Percentiles rank a stretch among this genome's conserved stretches.
phyloP scores from a whole-genome alignment of 257 asterid genomes.

The Petunia axillaris region DNA sequence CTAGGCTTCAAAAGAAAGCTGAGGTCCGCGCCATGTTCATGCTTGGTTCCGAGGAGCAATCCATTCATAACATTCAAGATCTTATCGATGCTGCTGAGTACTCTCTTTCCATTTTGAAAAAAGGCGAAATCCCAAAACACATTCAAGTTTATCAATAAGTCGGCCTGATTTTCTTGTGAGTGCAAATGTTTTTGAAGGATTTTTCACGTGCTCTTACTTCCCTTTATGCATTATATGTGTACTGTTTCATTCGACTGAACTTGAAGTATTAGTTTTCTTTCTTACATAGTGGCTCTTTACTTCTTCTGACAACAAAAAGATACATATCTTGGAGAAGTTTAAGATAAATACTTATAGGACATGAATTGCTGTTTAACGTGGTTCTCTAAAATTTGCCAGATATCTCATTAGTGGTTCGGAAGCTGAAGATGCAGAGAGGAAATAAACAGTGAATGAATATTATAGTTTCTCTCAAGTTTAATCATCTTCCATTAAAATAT shows the following conservation, averaged over 20 bases:
- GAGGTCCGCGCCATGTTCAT: slow-evolving; percentile 75
- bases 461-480: neutral
- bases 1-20: slow-evolving; percentile 72
- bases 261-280: slow-evolving; percentile 15
- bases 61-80: slow-evolving; percentile 80
- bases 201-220: neutral
- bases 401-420: neutral
- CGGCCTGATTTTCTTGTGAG: slow-evolving; percentile 16
- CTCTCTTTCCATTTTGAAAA: slow-evolving; percentile 64
- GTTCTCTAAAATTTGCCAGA: neutral
- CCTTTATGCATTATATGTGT: neutral
- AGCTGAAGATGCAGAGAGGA: neutral
- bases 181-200: neutral
- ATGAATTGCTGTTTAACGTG: neutral
- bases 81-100: slow-evolving; percentile 82
- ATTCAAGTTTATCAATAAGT: slow-evolving; percentile 35
- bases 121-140: slow-evolving; percentile 71
- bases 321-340: neutral
- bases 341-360: neutral
- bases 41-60: slow-evolving; percentile 77
- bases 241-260: slow-evolving; percentile 4
- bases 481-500: too few relatives aligned
- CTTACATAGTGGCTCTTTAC: neutral
- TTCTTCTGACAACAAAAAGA: slow-evolving; percentile 12
- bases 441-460: neutral